phyloP scores from a whole-genome alignment of 129 eudicot genomes.

The Oenanthe sinensis region DNA sequence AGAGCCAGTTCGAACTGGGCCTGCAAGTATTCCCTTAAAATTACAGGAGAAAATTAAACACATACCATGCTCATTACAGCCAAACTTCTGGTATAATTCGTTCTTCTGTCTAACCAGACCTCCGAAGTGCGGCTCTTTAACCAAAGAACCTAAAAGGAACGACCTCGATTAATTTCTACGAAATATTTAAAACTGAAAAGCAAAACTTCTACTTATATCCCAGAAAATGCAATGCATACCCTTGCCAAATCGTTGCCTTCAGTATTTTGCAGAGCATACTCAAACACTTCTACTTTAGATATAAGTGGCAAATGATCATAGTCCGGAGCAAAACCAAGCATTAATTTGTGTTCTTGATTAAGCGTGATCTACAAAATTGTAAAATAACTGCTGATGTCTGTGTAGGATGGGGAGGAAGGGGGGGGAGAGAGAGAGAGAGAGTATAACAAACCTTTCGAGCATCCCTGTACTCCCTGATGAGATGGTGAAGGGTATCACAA shows the following conservation, averaged over 20 bases:
- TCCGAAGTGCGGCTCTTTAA: conserved; percentile 97
- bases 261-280: conserved; percentile 77
- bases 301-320: conserved; percentile 94
- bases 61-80: conserved; percentile 99
- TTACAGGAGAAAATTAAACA: neutral
- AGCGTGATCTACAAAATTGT: conserved; percentile 46
- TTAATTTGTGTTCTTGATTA: conserved; percentile 84
- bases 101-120: conserved; percentile 94
- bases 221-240: conserved; percentile 39
- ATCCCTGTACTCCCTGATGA: conserved; percentile 94
- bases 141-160: conserved; percentile 69
- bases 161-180: neutral
- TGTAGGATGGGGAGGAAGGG: neutral
- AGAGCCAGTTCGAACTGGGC: neutral
- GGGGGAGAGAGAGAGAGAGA: neutral
- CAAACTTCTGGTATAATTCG: conserved; percentile 94
- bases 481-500: conserved; percentile 96
- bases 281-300: conserved; percentile 93
- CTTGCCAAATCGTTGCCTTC: conserved; percentile 92
- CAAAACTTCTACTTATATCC: neutral
- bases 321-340: conserved; percentile 94
- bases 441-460: conserved; percentile 60
- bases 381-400: neutral
- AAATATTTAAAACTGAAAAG: neutral
- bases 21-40: neutral